phyloP scores from a whole-genome alignment of 2,329 filamentous ascomycete genomes.

The Uncinocarpus reesii region DNA sequence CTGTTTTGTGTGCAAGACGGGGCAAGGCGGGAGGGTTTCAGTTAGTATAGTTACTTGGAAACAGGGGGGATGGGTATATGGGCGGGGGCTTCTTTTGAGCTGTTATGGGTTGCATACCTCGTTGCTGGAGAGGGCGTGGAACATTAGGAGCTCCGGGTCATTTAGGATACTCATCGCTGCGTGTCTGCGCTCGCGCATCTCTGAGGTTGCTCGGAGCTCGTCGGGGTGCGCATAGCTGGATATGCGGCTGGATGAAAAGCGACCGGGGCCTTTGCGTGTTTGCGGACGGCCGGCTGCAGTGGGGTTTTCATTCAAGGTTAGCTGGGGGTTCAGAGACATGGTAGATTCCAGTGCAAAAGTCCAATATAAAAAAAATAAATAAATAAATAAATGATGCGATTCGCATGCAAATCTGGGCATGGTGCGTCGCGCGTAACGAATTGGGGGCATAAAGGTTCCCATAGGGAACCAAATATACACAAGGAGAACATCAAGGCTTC shows the following conservation, averaged over 20 bases:
- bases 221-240: background rate
- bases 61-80: background rate
- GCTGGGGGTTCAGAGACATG: background rate
- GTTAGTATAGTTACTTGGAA: background rate
- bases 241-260: background rate
- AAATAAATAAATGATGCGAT: too few species aligned
- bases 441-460: too few species aligned
- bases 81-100: too few species aligned
- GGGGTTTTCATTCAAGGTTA: background rate
- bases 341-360: too few species aligned
- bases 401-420: too few species aligned
- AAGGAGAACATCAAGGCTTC: too few species aligned
- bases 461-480: too few species aligned
- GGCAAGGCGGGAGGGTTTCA: background rate
- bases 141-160: slow-evolving; percentile 32
- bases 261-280: background rate
- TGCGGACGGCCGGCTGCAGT: background rate
- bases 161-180: slow-evolving; percentile 31
- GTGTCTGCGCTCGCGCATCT: slow-evolving; percentile 29
- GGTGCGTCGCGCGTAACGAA: too few species aligned
- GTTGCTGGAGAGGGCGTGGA: slow-evolving; percentile 31
- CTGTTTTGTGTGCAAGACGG: slow-evolving; percentile 16
- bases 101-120: slow-evolving; percentile 26
- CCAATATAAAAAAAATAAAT: too few species aligned
- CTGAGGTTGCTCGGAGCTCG: slow-evolving; percentile 18